phyloP scores from a whole-genome alignment of 78 protist species.

The Thecamonas trahens region DNA sequence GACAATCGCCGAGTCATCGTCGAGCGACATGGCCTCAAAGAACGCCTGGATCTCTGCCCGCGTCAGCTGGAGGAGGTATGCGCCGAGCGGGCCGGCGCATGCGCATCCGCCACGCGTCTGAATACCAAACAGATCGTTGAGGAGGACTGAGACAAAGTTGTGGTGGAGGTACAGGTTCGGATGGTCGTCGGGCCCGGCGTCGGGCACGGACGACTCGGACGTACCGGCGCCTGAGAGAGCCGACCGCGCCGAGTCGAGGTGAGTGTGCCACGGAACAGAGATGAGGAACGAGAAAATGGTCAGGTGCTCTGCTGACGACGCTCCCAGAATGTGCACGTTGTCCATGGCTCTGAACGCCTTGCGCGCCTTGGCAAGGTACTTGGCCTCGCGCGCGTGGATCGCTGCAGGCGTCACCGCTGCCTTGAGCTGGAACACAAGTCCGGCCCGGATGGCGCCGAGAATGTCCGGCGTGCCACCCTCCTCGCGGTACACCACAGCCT shows the following conservation, averaged over 20 bases:
- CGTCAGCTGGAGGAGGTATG: constrained; percentile 59
- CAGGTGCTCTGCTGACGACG: neutral
- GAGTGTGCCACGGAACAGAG: too few relatives aligned
- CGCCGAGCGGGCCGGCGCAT: constrained; percentile 90
- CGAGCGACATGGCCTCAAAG: too few relatives aligned
- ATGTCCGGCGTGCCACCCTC: constrained; percentile 90
- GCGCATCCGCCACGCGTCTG: constrained; percentile 86
- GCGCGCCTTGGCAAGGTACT: neutral
- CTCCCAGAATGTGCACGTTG: constrained; percentile 13
- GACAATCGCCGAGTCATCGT: too few relatives aligned
- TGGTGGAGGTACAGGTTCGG: constrained; percentile 77
- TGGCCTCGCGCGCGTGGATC: constrained; percentile 2
- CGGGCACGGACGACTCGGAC: too few relatives aligned
- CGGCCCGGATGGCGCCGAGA: constrained; percentile 74
- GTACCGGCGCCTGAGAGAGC: too few relatives aligned
- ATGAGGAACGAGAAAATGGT: too few relatives aligned
- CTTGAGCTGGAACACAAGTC: constrained; percentile 51
- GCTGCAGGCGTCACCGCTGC: neutral
- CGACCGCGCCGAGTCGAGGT: too few relatives aligned
- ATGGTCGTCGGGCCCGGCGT: too few relatives aligned
- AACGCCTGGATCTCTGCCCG: too few relatives aligned
- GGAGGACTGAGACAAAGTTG: constrained; percentile 65
- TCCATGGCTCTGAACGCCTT: neutral
- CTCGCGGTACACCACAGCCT: constrained; percentile 59
- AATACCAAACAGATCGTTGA: constrained; percentile 91